A percentile compares a stretch with the other conserved stretches of the same genome.
phyloP scores from a whole-genome alignment of 257 asterid genomes.

The Ehretia macrophylla region DNA sequence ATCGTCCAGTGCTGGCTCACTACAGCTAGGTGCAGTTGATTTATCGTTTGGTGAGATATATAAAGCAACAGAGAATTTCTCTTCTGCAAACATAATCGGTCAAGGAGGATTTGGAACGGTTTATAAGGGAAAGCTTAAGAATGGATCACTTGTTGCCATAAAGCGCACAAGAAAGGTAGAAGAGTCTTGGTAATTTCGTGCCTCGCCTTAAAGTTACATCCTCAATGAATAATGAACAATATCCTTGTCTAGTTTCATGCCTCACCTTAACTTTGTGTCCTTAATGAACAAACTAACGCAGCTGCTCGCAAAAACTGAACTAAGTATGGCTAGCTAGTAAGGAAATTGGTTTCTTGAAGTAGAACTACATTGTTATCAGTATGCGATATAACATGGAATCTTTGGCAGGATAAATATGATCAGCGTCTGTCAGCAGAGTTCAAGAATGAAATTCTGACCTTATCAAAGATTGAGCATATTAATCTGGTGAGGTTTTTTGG shows the following conservation, averaged over 20 bases:
- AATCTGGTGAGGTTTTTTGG: slow-evolving; percentile 59
- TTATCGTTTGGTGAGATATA: slow-evolving; percentile 40
- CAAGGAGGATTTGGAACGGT: slow-evolving; percentile 64
- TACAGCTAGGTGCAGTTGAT: slow-evolving; percentile 14
- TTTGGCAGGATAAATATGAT: slow-evolving; percentile 40
- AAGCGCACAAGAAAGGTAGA: slow-evolving; percentile 58
- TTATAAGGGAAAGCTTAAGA: slow-evolving; percentile 42
- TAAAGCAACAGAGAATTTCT: slow-evolving; percentile 50
- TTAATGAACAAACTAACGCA: too few relatives aligned
- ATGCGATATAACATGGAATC: too few relatives aligned
- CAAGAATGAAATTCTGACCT: slow-evolving; percentile 53
- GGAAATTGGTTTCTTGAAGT: neutral
- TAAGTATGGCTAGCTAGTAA: neutral
- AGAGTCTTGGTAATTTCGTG: neutral
- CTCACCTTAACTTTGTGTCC: neutral
- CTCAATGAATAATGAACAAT: too few relatives aligned
- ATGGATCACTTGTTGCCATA: slow-evolving; percentile 46
- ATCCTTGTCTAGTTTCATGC: neutral
- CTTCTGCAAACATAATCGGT: slow-evolving; percentile 46
- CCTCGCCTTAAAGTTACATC: neutral
- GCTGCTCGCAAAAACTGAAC: too few relatives aligned
- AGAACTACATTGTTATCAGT: neutral
- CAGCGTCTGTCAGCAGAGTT: slow-evolving; percentile 37
- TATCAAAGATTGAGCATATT: slow-evolving; percentile 62
- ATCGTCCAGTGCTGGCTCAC: slow-evolving; percentile 23